Conservation (phyloP, 306 rosid genomes). For the Fagus crenata region DNA sequence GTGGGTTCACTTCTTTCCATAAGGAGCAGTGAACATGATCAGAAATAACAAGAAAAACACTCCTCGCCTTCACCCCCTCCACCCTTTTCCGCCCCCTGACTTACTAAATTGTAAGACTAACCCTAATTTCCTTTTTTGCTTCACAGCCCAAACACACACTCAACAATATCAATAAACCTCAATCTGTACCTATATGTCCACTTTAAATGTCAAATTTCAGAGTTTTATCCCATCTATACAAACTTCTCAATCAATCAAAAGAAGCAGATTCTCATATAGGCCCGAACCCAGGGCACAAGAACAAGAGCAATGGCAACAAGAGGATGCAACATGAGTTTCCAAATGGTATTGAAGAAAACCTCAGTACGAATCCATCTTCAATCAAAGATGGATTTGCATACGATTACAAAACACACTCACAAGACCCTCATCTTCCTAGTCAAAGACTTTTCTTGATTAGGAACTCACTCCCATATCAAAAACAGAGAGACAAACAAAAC, state of each 20-base stretch:
- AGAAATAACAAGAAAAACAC: constrained; percentile 41
- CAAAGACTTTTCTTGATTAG: constrained; percentile 3
- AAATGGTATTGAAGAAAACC: constrained; percentile 33
- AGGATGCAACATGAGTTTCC: no score
- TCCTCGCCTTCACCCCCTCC: constrained; percentile 55
- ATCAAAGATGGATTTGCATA: constrained; percentile 55
- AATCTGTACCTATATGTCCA: not conserved
- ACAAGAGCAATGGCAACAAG: constrained; percentile 29
- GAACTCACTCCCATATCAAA: constrained; percentile 34
- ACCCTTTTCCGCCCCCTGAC: constrained; percentile 28
- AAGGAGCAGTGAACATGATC: constrained; percentile 87
- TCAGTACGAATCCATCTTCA: constrained; percentile 60
- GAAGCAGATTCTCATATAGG: constrained; percentile 25
- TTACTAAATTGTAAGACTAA: constrained; percentile 14
- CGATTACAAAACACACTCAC: constrained; percentile 40
- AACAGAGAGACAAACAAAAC: constrained; percentile 38
- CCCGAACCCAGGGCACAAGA: constrained; percentile 22
- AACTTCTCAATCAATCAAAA: constrained; percentile 10
- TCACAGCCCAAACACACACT: constrained; percentile 31
- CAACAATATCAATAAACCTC: not conserved
- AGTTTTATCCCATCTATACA: constrained; percentile 10
- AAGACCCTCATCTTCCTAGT: constrained; percentile 37
- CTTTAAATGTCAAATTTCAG: constrained; percentile 3
- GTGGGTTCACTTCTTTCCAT: constrained; percentile 99
- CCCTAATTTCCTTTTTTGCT: constrained; percentile 20